A percentile compares a stretch with the other conserved stretches of the same genome.
Conservation (phyloP, 345 rosid species). For the Iberis pinnata region DNA sequence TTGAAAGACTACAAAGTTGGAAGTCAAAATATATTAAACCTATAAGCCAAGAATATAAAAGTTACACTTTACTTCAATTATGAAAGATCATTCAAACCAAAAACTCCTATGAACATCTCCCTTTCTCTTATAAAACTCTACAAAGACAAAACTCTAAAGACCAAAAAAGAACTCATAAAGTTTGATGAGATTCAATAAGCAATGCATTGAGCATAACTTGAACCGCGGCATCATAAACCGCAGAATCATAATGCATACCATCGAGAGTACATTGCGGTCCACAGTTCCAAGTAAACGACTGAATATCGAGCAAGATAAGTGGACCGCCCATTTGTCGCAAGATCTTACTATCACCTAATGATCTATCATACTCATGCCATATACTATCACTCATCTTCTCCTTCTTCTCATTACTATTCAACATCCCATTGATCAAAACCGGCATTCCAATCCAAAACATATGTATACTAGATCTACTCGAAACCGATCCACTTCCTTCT, state of each 20-base stretch:
- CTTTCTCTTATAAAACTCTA: too few relatives aligned
- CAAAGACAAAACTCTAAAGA: too few relatives aligned
- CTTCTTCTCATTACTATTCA: conserved; percentile 76
- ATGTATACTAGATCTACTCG: conserved; percentile 59
- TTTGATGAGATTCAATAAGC: conserved; percentile 88
- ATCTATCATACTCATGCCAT: conserved; percentile 59
- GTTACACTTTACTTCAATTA: too few relatives aligned
- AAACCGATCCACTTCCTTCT: conserved; percentile 38
- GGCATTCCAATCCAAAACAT: conserved; percentile 93
- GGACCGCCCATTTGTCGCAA: conserved; percentile 73
- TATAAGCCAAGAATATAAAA: too few relatives aligned
- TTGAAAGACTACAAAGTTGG: too few relatives aligned
- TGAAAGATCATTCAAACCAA: too few relatives aligned
- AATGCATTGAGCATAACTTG: conserved; percentile 78
- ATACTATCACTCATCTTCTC: conserved; percentile 66
- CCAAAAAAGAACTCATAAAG: conserved; percentile 29
- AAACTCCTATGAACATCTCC: too few relatives aligned
- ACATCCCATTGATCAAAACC: conserved; percentile 64
- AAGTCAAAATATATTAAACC: too few relatives aligned
- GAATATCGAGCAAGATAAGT: conserved; percentile 59
- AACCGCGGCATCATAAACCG: conserved; percentile 66
- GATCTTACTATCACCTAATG: conserved; percentile 54
- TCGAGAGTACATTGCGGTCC: conserved; percentile 74
- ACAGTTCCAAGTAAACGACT: conserved; percentile 79
- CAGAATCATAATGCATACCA: conserved; percentile 92